Evolutionary conservation across 2,329 filamentous ascomycete genomes (phyloP).

Genomic region (Phialocephala subalpina): DNA sequence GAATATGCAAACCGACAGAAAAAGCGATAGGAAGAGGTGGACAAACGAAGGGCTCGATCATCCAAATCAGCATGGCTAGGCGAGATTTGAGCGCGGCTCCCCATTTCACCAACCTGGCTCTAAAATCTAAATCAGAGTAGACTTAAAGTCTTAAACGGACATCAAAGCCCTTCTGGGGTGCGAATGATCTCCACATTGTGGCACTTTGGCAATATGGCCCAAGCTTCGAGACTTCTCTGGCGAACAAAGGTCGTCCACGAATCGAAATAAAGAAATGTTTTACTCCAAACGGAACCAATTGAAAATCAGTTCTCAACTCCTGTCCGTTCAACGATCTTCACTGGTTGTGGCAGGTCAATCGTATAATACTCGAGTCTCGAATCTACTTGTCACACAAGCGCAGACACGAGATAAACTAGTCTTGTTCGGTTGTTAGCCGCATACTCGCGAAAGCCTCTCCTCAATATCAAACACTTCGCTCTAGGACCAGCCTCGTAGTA

Average conservation of each 20-base stretch:
- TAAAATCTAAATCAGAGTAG: neutral
- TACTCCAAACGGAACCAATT: neutral
- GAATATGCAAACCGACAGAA: neutral
- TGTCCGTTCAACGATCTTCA: neutral
- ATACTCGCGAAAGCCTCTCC: constrained; percentile 5
- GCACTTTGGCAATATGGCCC: neutral
- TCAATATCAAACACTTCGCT: constrained; percentile 32
- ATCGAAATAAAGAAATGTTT: neutral
- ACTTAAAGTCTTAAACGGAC: neutral
- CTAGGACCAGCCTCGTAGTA: constrained; percentile 6
- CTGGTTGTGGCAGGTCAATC: neutral
- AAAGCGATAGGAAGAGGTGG: neutral
- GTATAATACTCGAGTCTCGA: neutral
- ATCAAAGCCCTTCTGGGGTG: neutral
- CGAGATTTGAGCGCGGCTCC: neutral
- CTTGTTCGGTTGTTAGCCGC: constrained; percentile 11
- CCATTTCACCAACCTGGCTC: neutral
- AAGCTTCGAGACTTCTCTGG: neutral
- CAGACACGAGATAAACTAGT: neutral
- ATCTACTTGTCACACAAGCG: neutral
- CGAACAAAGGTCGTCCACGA: neutral
- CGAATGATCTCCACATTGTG: constrained; percentile 7
- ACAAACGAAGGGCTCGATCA: neutral
- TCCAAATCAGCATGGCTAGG: constrained; percentile 8
- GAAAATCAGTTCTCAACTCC: neutral